Evolutionary conservation across 1,139 yeast genomes (phyloP), one percentile per base, ranked within the genome.

Genomic region (Wickerhamiella pararugosa): DNA sequence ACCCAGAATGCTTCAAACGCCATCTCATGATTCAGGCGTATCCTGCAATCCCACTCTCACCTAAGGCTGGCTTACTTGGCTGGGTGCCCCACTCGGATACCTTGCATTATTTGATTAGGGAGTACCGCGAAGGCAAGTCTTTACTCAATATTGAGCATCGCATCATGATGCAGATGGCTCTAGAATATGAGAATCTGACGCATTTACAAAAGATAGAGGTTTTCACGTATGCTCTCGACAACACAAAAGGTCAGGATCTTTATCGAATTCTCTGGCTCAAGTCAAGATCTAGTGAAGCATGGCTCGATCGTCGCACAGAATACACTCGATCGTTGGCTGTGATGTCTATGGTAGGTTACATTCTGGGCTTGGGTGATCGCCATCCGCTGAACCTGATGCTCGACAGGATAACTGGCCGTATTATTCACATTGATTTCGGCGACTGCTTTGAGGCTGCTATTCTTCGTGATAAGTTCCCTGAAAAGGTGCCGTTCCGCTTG

Each of bases 371-470:
- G 28, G 99, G 99, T 46, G 99, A 92, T 60, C 75, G 99, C 51
- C 99, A 92, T 62, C 98, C 98, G 27, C 83, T 96, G 29, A 92
- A 92, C 56, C 70, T 92, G 63, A 84, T 92, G 96, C 72, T 92
- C 62, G 94, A 87, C 58, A 69, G 96, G 52, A 73, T 78, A 42
- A 84, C 97, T 0, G 99, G 99, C 48, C 86, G 87, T 56, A 95
- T 92, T 37, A 73, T 90, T 35, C 99, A 92, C 58, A 87, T 92
- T 63, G 99, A 92, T 69, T 92, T 90, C 62, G 99, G 98, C 52
- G 99, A 92, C 59, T 92, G 99, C 70, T 92, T 92, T 57, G 99
- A 92, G 58, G 96, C 97, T 1, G 98, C 99, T 0, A 86, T 90
- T 43, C 65, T 92, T 48, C 74, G 99, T 53, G 98, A 90, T 52